Base-by-base conservation (phyloP, 139 green algal species). In the Coccomyxa sp. region DNA sequence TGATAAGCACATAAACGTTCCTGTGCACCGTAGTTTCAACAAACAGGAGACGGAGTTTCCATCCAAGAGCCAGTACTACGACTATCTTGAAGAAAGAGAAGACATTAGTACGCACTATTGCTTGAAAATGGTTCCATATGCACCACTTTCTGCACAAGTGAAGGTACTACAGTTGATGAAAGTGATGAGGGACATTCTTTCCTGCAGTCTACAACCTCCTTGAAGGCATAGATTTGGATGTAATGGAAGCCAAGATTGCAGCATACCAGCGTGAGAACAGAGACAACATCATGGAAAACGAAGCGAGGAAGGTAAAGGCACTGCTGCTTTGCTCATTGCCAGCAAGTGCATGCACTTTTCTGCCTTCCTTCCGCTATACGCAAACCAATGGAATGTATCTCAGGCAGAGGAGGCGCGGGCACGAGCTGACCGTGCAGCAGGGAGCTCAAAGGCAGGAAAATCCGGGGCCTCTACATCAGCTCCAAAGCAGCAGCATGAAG, bases 21-120 rank as follows among this genome's bases (percentile, higher is more conserved):
- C 12, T 67, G 23, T 81, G 31, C 32, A 60, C 67, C 59, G 67
- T 85, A 95, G 92, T 51, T 96, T 91, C 86, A 96, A 94, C 78
- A 93, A 94, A 79, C 79, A 75, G 7, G 59, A 88, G 25, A 86
- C 92, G 13, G 91, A 96, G 38, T 96, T 96, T 68, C 10, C 28
- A 1, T 80, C 58, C 51, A 90, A 89, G 80, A 30, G 85, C 16
- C 88, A 85, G 17, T 96, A 85, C 51, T 88, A 96, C 76, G 87
- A 95, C 86, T 96, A 95, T 79, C 81, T 95, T 67, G 93, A 96
- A 66, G 85, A 91, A 58, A 75, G 90, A 14, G 93, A 96, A 77
- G 93, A 96, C 83, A 93, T 95, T 67, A 91, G 92, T 95, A 81
- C 85, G 90, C 21, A 28, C 63, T 60, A 67, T 81, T 15, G n/a